phyloP scores from a whole-genome alignment of 306 rosid genomes.

The Clitoria ternatea region DNA sequence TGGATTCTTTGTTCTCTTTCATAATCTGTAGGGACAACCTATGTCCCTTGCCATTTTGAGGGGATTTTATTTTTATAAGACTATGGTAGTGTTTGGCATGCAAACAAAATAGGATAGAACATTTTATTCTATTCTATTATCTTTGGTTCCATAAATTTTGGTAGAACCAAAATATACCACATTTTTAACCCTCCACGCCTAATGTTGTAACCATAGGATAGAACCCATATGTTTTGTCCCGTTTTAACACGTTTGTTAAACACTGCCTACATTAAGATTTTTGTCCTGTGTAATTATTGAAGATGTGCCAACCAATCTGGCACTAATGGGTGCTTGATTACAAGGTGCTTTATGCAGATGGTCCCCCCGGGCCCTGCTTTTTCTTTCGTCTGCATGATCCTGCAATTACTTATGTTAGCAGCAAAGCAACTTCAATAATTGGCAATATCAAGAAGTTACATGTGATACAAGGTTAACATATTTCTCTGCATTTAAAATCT shows the following conservation, averaged over 20 bases:
- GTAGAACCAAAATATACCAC: not conserved
- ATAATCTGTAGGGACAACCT: not conserved
- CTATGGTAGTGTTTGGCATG: not conserved
- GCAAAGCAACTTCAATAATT: constrained; percentile 25
- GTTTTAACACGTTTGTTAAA: not conserved
- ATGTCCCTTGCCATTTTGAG: not conserved
- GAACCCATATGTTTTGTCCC: not conserved
- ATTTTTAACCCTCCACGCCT: not conserved
- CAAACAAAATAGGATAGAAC: not conserved
- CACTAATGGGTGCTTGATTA: constrained; percentile 26
- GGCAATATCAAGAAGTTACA: constrained; percentile 3
- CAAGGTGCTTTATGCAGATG: constrained; percentile 15
- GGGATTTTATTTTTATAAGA: not conserved
- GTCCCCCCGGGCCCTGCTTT: not conserved
- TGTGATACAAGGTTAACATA: not conserved
- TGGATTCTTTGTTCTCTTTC: constrained; percentile 20
- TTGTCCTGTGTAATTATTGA: constrained; percentile 11
- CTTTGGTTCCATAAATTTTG: not conserved
- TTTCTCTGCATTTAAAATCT: not conserved
- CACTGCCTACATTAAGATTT: constrained; percentile 1
- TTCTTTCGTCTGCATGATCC: not conserved
- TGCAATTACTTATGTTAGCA: not conserved
- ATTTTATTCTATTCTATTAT: not conserved
- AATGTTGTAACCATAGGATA: not conserved
- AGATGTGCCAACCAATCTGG: constrained; percentile 25